phyloP scores from a whole-genome alignment of 768 basidiomycete species.

The Lactarius indigo region DNA sequence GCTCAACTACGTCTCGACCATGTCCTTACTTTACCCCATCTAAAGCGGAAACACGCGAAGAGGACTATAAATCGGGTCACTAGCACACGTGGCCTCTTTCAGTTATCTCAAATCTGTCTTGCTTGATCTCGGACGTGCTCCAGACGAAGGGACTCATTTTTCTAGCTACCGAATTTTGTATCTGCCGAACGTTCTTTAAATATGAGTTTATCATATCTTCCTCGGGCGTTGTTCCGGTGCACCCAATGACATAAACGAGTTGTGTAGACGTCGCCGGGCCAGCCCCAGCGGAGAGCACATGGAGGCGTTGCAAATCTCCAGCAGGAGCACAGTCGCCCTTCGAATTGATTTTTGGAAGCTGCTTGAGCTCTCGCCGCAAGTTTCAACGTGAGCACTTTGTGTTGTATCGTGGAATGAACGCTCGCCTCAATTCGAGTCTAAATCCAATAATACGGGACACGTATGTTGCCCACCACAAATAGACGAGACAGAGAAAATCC shows the following conservation, averaged over 20 bases:
- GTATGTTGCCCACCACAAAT: no score
- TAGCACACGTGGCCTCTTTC: neutral
- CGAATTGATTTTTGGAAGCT: neutral
- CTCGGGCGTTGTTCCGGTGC: neutral
- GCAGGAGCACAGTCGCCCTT: neutral
- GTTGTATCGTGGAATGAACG: no score
- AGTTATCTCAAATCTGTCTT: neutral
- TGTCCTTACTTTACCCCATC: slow-evolving; percentile 21
- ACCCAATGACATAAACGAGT: neutral
- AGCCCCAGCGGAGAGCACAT: neutral
- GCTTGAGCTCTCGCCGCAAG: no score
- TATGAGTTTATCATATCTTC: neutral
- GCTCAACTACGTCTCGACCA: slow-evolving; percentile 12
- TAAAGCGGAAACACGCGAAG: slow-evolving; percentile 3
- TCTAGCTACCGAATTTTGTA: neutral
- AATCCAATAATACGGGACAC: no score
- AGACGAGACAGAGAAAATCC: no score
- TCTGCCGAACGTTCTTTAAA: neutral
- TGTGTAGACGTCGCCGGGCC: no score
- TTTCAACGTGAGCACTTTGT: no score
- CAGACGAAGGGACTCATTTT: neutral
- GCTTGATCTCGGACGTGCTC: neutral
- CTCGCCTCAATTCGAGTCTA: no score
- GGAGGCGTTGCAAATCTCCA: neutral
- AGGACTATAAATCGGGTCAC: neutral